Evolutionary conservation across 768 basidiomycete species (phyloP).

Genomic region (Agaricus blazei): DNA sequence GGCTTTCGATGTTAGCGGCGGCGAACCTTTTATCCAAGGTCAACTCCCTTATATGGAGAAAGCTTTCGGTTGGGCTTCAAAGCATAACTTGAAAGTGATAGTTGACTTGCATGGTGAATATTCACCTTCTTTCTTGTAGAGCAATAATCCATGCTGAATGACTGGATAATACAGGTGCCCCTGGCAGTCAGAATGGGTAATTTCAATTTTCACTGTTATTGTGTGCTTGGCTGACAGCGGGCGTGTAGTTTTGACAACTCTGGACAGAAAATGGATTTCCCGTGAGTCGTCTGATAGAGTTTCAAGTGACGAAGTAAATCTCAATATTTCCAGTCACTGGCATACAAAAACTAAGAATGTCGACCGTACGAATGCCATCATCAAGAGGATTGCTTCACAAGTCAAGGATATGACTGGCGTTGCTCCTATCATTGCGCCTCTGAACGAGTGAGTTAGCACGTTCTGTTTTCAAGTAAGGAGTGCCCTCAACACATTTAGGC

Average conservation of each 20-base stretch:
- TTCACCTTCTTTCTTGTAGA: neutral
- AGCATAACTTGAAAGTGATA: constrained; percentile 71
- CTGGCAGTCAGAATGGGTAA: constrained; percentile 57
- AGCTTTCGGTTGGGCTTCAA: constrained; percentile 64
- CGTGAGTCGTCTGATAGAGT: constrained; percentile 27
- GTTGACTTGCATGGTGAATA: constrained; percentile 60
- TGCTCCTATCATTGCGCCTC: constrained; percentile 61
- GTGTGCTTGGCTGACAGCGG: neutral
- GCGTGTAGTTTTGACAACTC: constrained; percentile 70
- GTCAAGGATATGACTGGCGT: constrained; percentile 46
- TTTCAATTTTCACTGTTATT: neutral
- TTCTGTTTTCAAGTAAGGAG: neutral
- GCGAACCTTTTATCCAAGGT: constrained; percentile 75
- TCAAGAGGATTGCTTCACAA: constrained; percentile 55
- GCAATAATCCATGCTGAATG: neutral
- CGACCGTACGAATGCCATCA: constrained; percentile 55
- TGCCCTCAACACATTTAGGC: constrained; percentile 32
- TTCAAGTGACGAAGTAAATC: neutral
- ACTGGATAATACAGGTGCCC: constrained; percentile 39
- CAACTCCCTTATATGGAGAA: constrained; percentile 62
- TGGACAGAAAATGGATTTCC: constrained; percentile 52
- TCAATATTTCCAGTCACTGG: constrained; percentile 40
- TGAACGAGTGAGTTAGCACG: constrained; percentile 59
- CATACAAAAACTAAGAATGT: constrained; percentile 63
- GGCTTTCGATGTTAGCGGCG: constrained; percentile 73